Percentiles rank a stretch among this genome's conserved stretches.
Evolutionary conservation across 139 green algal species (phyloP).

Genomic region (Auxenochlorella pyrenoidosa): DNA sequence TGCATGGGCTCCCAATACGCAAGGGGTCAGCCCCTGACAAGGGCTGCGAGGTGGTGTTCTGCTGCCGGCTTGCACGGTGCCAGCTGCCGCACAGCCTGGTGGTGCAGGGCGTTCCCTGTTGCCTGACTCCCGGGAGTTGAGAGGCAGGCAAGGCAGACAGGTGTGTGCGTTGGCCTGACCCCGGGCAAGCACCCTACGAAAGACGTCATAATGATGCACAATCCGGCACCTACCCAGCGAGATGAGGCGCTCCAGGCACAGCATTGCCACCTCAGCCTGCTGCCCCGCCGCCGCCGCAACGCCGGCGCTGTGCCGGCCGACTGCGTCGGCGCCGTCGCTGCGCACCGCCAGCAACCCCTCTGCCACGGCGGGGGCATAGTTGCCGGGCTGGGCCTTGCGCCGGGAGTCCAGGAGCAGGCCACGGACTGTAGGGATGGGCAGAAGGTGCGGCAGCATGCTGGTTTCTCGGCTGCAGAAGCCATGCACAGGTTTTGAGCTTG

Average conservation of each 20-base stretch:
- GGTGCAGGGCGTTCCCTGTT: too few relatives aligned
- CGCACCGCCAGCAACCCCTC: conserved; percentile 35
- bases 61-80: too few relatives aligned
- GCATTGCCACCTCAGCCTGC: conserved; percentile 43
- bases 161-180: too few relatives aligned
- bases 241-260: conserved; percentile 46
- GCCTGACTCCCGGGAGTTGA: too few relatives aligned
- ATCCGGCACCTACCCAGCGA: conserved; percentile 25
- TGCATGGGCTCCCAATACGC: too few relatives aligned
- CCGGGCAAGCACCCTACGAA: too few relatives aligned
- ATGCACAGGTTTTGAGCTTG: too few relatives aligned
- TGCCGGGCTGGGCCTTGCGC: conserved; percentile 13
- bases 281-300: conserved; percentile 37
- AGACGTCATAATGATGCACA: too few relatives aligned
- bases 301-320: conserved; percentile 3
- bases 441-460: background rate
- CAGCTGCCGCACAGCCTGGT: too few relatives aligned
- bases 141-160: too few relatives aligned
- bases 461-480: background rate
- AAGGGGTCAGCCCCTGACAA: too few relatives aligned
- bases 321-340: background rate
- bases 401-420: conserved; percentile 37
- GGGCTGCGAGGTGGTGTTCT: too few relatives aligned
- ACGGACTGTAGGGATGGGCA: background rate
- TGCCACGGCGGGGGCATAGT: conserved; percentile 30